Conservation (phyloP, 768 basidiomycete genomes). For the Daedaleopsis sinensis region DNA sequence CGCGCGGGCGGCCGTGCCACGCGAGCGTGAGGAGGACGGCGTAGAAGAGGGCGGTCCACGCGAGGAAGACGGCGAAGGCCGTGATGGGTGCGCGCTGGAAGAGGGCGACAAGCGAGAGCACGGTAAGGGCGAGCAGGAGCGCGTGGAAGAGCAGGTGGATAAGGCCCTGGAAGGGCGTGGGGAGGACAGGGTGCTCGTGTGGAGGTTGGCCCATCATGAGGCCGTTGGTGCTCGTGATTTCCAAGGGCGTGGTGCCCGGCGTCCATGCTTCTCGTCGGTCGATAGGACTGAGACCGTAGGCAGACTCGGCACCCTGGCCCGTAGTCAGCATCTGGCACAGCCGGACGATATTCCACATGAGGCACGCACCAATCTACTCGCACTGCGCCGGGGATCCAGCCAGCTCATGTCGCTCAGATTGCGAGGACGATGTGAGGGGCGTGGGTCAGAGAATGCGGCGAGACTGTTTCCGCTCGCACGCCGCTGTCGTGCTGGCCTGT, state of each 20-base stretch:
- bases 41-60: conserved; percentile 65
- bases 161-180: conserved; percentile 39
- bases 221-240: conserved; percentile 46
- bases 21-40: conserved; percentile 52
- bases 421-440: conserved; percentile 46
- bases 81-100: conserved; percentile 58
- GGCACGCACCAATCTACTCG: conserved; percentile 64
- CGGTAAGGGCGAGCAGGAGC: conserved; percentile 58
- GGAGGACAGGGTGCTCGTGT: conserved; percentile 25
- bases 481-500: conserved; percentile 53
- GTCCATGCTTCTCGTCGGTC: conserved; percentile 53
- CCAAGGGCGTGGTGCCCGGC: conserved; percentile 49
- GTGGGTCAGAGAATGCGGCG: conserved; percentile 43
- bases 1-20: conserved; percentile 58
- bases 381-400: conserved; percentile 72
- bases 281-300: conserved; percentile 66
- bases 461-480: conserved; percentile 52
- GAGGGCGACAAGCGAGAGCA: conserved; percentile 59
- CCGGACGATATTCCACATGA: conserved; percentile 9
- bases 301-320: conserved; percentile 29
- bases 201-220: conserved; percentile 27
- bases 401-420: conserved; percentile 77
- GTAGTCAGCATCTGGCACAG: conserved; percentile 5
- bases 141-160: conserved; percentile 59
- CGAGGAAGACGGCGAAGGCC: conserved; percentile 65